Conservation (phyloP, 1,284 basidiomycete species). For the Cronartium ribicola region DNA sequence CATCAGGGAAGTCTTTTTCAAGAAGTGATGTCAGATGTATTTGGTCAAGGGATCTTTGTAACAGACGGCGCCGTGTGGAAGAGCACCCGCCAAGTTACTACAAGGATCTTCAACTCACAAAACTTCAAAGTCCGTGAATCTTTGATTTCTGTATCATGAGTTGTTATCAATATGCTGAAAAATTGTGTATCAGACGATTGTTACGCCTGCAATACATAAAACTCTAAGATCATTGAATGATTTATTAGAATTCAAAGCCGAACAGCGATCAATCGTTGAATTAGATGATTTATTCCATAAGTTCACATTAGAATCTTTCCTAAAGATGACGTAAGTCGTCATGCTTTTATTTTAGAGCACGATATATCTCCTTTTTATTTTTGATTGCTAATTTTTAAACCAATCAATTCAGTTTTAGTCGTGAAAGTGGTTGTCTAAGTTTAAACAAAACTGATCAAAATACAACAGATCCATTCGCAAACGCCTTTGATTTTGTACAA, state of each 20-base stretch:
- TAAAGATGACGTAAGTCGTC: conserved; percentile 38
- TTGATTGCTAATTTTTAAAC: conserved; percentile 23
- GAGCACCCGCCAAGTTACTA: conserved; percentile 36
- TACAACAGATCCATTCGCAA: conserved; percentile 16
- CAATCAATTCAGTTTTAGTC: conserved; percentile 31
- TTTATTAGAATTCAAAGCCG: conserved; percentile 18
- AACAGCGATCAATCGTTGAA: conserved; percentile 25
- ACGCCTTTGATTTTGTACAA: conserved; percentile 42
- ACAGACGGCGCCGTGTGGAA: conserved; percentile 40
- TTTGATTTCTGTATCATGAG: no score
- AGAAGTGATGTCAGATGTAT: conserved; percentile 42
- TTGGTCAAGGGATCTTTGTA: conserved; percentile 41
- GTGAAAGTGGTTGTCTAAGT: conserved; percentile 32
- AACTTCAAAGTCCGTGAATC: conserved; percentile 38
- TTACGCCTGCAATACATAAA: conserved; percentile 38
- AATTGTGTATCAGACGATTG: conserved; percentile 22
- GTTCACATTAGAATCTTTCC: conserved; percentile 39
- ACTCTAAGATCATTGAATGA: conserved; percentile 36
- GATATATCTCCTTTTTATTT: not conserved
- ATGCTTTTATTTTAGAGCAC: no score
- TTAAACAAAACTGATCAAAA: conserved; percentile 11
- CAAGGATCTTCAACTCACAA: conserved; percentile 37
- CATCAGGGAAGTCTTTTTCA: conserved; percentile 36
- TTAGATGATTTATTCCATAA: conserved; percentile 31
- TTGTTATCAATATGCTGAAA: no score